phyloP scores from a whole-genome alignment of 1,284 basidiomycete species.

The Sporisorium sorghi region DNA sequence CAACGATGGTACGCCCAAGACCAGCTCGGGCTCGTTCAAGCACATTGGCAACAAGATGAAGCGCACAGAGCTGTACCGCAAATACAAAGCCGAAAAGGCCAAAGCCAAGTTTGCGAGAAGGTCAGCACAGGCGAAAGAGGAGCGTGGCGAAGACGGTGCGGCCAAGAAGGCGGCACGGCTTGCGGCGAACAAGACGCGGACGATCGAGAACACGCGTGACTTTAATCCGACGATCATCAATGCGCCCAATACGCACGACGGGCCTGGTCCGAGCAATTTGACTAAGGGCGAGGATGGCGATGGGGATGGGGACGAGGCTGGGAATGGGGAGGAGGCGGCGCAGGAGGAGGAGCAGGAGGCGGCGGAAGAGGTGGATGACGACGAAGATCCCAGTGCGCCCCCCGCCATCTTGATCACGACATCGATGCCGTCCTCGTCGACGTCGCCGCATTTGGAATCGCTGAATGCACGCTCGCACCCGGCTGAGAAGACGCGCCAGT shows the following conservation, averaged over 20 bases:
- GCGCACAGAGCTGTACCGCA: constrained; percentile 70
- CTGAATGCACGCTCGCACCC: constrained; percentile 75
- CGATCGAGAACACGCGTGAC: constrained; percentile 92
- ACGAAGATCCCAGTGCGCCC: constrained; percentile 58
- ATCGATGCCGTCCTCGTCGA: constrained; percentile 63
- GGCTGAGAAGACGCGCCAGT: constrained; percentile 70
- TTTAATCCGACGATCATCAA: constrained; percentile 81
- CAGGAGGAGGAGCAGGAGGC: constrained; percentile 63
- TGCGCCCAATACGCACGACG: constrained; percentile 64
- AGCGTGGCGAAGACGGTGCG: constrained; percentile 77
- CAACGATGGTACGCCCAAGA: constrained; percentile 10
- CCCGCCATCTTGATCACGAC: constrained; percentile 66
- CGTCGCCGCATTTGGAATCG: constrained; percentile 57
- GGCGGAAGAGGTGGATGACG: constrained; percentile 52
- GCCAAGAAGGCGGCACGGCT: constrained; percentile 78
- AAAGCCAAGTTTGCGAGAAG: constrained; percentile 85
- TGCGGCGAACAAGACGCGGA: constrained; percentile 85
- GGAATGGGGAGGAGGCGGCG: constrained; percentile 30
- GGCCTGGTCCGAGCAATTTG: constrained; percentile 70
- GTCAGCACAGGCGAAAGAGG: constrained; percentile 73
- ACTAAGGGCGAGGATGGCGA: constrained; percentile 10
- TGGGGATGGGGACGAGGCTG: constrained; percentile 40
- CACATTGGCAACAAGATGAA: constrained; percentile 70
- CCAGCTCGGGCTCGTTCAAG: constrained; percentile 54
- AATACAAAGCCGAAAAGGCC: constrained; percentile 81